These are phyloP conservation scores for Tricholoma flavovirens DNA, from an alignment of 768 basidiomycete genomes.

Conservation along the genomic window DNA sequence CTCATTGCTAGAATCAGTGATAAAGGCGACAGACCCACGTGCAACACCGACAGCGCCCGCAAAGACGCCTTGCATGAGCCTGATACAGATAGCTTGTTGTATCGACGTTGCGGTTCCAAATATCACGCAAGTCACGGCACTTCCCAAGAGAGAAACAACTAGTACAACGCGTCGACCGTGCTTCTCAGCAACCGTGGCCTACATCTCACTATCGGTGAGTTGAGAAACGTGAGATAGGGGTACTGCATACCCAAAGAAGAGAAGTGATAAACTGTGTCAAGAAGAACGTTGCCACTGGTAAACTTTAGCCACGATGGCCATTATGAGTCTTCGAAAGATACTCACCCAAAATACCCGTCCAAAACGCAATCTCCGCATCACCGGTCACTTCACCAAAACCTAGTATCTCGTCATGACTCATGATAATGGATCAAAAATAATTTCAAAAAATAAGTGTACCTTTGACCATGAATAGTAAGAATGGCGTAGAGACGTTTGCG, in stretches of 20 bases:
- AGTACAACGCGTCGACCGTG: constrained; percentile 86
- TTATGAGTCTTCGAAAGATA: constrained; percentile 5
- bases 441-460: constrained; percentile 35
- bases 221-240: constrained; percentile 7
- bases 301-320: constrained; percentile 10
- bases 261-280: constrained; percentile 95
- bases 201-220: constrained; percentile 9
- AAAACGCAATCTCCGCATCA: constrained; percentile 84
- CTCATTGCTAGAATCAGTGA: constrained; percentile 92
- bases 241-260: constrained; percentile 68
- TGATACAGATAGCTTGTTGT: constrained; percentile 76
- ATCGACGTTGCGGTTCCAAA: constrained; percentile 76
- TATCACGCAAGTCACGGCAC: constrained; percentile 67
- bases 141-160: constrained; percentile 79
- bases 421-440: background rate
- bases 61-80: constrained; percentile 89
- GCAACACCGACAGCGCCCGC: constrained; percentile 94
- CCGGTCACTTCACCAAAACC: constrained; percentile 67
- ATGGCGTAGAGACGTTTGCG: constrained; percentile 90
- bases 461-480: constrained; percentile 93
- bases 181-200: constrained; percentile 92
- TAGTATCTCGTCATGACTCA: constrained; percentile 19
- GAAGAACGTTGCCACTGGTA: constrained; percentile 77
- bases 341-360: constrained; percentile 80
- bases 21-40: constrained; percentile 76